Evolutionary conservation across 305 asterid genomes (phyloP).

Genomic region (Caryopteris hybrid): DNA sequence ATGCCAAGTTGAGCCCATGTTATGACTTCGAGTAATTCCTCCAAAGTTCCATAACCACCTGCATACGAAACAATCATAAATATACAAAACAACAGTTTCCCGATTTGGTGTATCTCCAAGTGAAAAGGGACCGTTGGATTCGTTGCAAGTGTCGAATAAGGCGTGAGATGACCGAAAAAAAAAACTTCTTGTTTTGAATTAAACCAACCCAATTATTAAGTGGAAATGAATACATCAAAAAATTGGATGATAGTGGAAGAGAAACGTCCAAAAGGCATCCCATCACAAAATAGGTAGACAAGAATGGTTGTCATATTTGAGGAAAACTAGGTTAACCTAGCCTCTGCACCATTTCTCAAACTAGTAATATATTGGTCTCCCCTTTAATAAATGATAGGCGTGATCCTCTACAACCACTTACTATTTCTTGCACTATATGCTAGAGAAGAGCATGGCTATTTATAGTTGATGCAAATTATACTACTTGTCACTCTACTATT

Average conservation of each 20-base stretch:
- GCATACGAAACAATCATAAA: conserved; percentile 7
- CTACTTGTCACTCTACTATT: neutral
- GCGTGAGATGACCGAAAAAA: too few relatives aligned
- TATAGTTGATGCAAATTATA: neutral
- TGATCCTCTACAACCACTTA: conserved; percentile 8
- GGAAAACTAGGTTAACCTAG: neutral
- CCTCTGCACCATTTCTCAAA: neutral
- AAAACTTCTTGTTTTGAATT: too few relatives aligned
- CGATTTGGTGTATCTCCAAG: too few relatives aligned
- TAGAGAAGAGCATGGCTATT: neutral
- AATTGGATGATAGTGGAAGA: neutral
- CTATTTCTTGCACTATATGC: neutral
- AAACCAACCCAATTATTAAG: too few relatives aligned
- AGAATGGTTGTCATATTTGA: neutral
- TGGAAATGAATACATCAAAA: too few relatives aligned
- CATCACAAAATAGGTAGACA: neutral
- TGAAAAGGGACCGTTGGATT: too few relatives aligned
- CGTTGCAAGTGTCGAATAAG: too few relatives aligned
- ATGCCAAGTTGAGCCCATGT: conserved; percentile 99
- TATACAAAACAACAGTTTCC: too few relatives aligned
- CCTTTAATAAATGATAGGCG: conserved; percentile 15
- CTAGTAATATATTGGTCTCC: conserved; percentile 11
- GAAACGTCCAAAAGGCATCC: neutral
- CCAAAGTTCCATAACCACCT: conserved; percentile 98
- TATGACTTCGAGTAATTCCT: conserved; percentile 90